phyloP scores from a whole-genome alignment of 805 yeast genomes.

The Kockiozyma suomiensis region DNA sequence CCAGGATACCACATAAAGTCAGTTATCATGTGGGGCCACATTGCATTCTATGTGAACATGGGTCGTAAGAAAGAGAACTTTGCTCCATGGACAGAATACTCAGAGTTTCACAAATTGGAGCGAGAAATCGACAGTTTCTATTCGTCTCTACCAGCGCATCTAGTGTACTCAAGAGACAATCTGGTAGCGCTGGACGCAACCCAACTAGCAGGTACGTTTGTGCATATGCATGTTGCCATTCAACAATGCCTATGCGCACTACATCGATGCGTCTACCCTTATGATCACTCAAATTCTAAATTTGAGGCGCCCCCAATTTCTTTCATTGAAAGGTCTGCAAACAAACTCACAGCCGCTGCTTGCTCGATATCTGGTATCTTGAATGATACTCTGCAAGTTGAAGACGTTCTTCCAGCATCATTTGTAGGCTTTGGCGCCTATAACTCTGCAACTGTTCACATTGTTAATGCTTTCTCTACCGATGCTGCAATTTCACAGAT shows the following conservation, averaged over 20 bases:
- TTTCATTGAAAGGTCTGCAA: conserved; percentile 40
- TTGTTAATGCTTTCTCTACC: conserved; percentile 41
- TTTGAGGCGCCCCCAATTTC: conserved; percentile 40
- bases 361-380: conserved; percentile 40
- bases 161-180: conserved; percentile 35
- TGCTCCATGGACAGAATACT: conserved; percentile 41
- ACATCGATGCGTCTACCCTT: conserved; percentile 42
- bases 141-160: conserved; percentile 36
- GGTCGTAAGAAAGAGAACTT: conserved; percentile 36
- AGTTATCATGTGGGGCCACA: conserved; percentile 37
- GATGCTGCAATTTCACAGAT: conserved; percentile 38
- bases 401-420: conserved; percentile 42
- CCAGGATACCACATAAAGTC: conserved; percentile 36
- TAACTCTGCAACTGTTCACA: conserved; percentile 42
- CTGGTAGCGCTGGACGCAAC: conserved; percentile 36
- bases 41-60: conserved; percentile 36
- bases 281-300: conserved; percentile 35
- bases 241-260: conserved; percentile 40
- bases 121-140: conserved; percentile 35
- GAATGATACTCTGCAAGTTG: conserved; percentile 38
- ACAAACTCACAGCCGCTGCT: conserved; percentile 41
- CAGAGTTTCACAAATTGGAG: conserved; percentile 36
- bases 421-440: conserved; percentile 44
- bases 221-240: conserved; percentile 42
- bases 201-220: conserved; percentile 39